Conservation (phyloP, 1,284 basidiomycete species). For the Fomitopsis palustris region DNA sequence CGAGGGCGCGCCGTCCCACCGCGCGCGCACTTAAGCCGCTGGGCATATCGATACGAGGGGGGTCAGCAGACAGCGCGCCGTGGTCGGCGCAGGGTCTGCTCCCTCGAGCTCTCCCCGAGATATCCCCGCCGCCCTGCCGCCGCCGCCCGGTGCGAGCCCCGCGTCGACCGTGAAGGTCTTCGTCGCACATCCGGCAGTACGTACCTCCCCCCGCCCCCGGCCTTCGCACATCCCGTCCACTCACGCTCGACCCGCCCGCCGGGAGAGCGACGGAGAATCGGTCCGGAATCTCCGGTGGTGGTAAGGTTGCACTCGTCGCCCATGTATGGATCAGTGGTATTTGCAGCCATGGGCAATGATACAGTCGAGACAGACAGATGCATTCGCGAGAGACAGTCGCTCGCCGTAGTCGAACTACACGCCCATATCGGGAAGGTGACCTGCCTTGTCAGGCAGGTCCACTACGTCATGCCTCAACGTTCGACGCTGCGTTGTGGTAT, state of each 20-base stretch:
- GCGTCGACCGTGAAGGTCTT: neutral
- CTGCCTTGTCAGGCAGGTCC: neutral
- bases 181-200: neutral
- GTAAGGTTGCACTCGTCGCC: too few species aligned
- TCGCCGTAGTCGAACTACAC: too few species aligned
- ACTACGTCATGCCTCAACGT: neutral
- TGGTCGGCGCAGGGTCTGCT: neutral
- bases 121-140: neutral
- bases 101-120: slow-evolving; percentile 1
- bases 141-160: neutral
- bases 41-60: slow-evolving; percentile 1
- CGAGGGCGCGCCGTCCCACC: neutral
- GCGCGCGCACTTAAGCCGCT: slow-evolving; percentile 1
- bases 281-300: too few species aligned
- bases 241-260: too few species aligned
- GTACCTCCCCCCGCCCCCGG: neutral
- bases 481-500: too few species aligned
- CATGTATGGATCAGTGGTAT: too few species aligned
- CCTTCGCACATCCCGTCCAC: neutral
- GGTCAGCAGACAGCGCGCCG: neutral
- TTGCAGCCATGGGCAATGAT: too few species aligned
- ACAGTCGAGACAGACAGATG: too few species aligned
- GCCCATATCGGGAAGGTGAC: neutral
- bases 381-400: too few species aligned
- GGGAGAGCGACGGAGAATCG: too few species aligned